Base-by-base conservation (phyloP, 306 rosid species). In the Fragaria nilgerrensis region DNA sequence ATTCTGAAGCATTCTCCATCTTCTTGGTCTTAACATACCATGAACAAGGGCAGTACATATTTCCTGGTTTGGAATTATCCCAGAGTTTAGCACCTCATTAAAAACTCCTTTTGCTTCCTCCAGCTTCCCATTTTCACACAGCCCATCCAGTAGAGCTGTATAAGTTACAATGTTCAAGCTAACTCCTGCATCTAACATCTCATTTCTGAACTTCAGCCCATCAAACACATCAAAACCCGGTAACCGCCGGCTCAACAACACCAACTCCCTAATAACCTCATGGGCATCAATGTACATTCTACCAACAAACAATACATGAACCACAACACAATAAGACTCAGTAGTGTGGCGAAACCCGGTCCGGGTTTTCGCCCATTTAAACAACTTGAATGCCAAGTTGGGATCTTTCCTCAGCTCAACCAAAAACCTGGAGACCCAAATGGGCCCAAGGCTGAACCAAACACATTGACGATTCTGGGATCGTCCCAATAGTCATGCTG, bases 21-120 rank as follows among this genome's bases (percentile, higher is more conserved):
- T 77, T 87, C 86, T 81, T 75, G 47, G 89, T 89, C 87, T 90
- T 92, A 59, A 81, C 77, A 79, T 90, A 95, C 98, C 98, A 84
- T 95, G 98, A 83, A 89, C 29, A 75, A 95, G 89, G 55, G 89
- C 86, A 36, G 98, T 89, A 74, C 86, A 90, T 58, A 75, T 79
- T 76, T 86, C 85, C 80, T 47, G 83, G 87, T 87, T 90, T 71
- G 91, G 92, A 75, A 81, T 75, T 73, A 88, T 82, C 78, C 91
- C 97, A 75, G 88, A 85, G 70, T 81, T 81, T 81, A 81, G 80
- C 89, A 90, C 83, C 80, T 79, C 86, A 82, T 77, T 77, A 73
- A 85, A 95, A 69, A 95, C 87, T 72, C 87, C 86, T 83, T 92
- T 92, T 25, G 97, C 98, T 71, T 90, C 97, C 78, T 80, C 78